Conservation (phyloP, 768 basidiomycete genomes). For the Russula virescens region DNA sequence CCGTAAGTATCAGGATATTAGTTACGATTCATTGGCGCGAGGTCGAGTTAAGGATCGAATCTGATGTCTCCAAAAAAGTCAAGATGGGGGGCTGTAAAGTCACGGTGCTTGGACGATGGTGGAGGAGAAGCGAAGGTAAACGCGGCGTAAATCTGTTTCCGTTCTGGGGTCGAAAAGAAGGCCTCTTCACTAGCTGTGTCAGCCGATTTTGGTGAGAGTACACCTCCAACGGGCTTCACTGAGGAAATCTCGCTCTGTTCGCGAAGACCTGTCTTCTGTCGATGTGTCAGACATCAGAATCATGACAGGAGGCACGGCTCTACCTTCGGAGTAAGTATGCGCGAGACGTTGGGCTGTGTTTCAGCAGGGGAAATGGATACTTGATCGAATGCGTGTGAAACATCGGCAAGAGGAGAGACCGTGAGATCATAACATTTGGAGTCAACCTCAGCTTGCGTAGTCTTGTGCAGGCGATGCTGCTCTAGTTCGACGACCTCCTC, state of each 20-base stretch:
- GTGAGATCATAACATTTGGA: conserved; percentile 78
- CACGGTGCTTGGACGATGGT: conserved; percentile 51
- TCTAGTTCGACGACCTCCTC: conserved; percentile 56
- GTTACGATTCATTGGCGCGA: conserved; percentile 2
- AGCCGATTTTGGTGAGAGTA: conserved; percentile 11
- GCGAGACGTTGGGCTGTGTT: not conserved
- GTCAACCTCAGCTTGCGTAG: conserved; percentile 53
- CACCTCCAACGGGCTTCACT: conserved; percentile 11
- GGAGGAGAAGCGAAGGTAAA: conserved; percentile 79
- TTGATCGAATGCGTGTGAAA: conserved; percentile 59
- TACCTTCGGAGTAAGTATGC: conserved; percentile 18
- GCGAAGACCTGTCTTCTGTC: conserved; percentile 12
- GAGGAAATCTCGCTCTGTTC: conserved; percentile 8
- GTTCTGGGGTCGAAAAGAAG: conserved; percentile 67
- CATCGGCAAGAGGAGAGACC: conserved; percentile 71
- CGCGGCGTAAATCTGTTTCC: conserved; percentile 62
- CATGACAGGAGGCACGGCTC: not conserved
- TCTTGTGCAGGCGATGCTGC: conserved; percentile 36
- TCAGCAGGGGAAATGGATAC: conserved; percentile 23
- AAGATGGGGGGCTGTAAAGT: conserved; percentile 33
- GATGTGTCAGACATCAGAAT: not conserved
- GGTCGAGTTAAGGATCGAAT: conserved; percentile 17
- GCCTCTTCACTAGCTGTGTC: conserved; percentile 1
- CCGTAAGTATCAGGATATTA: conserved; percentile 15
- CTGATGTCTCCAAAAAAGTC: conserved; percentile 25